These are phyloP conservation scores for Emiliania huxleyi DNA, from an alignment of 78 protist genomes.

Conservation along the genomic window DNA sequence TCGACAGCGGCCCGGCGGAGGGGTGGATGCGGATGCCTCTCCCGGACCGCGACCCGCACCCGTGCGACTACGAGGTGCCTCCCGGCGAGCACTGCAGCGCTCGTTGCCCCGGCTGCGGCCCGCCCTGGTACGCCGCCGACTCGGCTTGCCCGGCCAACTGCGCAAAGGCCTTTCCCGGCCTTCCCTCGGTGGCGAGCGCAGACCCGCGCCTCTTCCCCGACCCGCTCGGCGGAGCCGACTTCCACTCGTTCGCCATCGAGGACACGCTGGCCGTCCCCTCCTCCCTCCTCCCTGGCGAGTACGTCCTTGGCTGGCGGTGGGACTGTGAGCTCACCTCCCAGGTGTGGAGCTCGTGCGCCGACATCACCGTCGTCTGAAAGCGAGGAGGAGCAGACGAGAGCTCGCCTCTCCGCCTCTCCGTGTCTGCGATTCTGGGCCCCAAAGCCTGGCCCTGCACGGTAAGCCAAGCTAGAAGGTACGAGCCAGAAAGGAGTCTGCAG, in stretches of 20 bases:
- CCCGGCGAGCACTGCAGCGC: too few relatives aligned
- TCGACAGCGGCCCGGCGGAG: background rate
- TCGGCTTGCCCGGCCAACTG: background rate
- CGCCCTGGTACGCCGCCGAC: background rate
- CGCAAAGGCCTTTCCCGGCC: background rate
- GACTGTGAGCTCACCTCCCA: slow-evolving; percentile 16
- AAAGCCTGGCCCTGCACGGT: too few relatives aligned
- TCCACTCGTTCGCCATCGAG: background rate
- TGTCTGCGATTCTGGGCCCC: too few relatives aligned
- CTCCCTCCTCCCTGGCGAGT: background rate
- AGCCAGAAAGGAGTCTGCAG: too few relatives aligned
- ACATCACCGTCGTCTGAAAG: background rate
- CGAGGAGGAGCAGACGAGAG: background rate
- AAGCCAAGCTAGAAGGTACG: too few relatives aligned
- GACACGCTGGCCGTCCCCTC: background rate
- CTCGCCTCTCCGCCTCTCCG: too few relatives aligned
- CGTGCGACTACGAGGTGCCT: too few relatives aligned
- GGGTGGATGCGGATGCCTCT: background rate
- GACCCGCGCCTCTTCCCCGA: background rate
- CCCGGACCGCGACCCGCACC: too few relatives aligned
- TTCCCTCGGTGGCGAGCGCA: background rate
- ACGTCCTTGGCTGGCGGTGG: background rate
- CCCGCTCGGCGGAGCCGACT: background rate
- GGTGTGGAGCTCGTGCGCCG: background rate
- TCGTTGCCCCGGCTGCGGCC: too few relatives aligned